These are phyloP conservation scores for Kernera saxatilis DNA, from an alignment of 345 rosid genomes.

Conservation along the genomic window DNA sequence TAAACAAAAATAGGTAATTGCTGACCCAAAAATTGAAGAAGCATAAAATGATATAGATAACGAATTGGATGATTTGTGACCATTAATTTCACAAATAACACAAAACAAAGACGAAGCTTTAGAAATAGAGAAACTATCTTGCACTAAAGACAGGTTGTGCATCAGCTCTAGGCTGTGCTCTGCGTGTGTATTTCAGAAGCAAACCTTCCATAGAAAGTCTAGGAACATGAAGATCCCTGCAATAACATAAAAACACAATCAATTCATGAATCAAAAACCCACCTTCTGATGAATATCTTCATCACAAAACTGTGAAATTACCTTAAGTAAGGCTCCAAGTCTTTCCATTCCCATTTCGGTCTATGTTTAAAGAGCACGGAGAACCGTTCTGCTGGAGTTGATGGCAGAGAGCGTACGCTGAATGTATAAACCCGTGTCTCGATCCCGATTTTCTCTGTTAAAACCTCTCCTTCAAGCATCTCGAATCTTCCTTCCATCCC, in stretches of 20 bases:
- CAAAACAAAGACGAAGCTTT: neutral
- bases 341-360: conserved; percentile 87
- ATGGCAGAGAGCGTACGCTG: conserved; percentile 65
- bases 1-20: neutral
- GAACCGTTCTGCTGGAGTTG: conserved; percentile 70
- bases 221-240: conserved; percentile 80
- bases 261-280: neutral
- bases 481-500: conserved; percentile 60
- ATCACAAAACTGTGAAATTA: neutral
- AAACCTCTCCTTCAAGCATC: conserved; percentile 87
- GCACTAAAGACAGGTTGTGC: conserved; percentile 74
- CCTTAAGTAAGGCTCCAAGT: conserved; percentile 85
- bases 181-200: conserved; percentile 78
- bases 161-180: conserved; percentile 60
- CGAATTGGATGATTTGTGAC: neutral
- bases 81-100: neutral
- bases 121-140: conserved; percentile 31
- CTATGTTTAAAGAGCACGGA: conserved; percentile 60
- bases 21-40: neutral
- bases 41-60: neutral
- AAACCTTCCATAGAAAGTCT: conserved; percentile 81
- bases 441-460: conserved; percentile 73
- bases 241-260: conserved; percentile 5
- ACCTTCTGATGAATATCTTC: neutral
- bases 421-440: conserved; percentile 67